phyloP scores from a whole-genome alignment of 352 stramenopile species.

The Aphanomyces cochlioides region DNA sequence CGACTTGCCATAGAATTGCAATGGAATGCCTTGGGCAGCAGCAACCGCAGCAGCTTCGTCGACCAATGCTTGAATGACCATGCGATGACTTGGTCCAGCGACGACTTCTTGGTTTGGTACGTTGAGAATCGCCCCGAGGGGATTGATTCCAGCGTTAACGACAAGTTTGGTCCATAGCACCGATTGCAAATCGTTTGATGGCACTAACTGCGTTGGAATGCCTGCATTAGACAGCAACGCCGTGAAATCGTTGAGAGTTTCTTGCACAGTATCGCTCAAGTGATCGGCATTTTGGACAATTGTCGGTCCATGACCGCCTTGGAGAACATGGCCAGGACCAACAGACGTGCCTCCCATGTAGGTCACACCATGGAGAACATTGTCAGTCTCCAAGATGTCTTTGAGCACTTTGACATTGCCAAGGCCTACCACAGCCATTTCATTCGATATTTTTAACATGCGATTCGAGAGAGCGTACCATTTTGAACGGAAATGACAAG shows the following conservation, averaged over 20 bases:
- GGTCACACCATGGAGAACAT: conserved; percentile 59
- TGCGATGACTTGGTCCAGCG: conserved; percentile 42
- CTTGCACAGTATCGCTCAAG: conserved; percentile 15
- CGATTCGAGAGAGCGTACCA: conserved; percentile 1
- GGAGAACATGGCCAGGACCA: conserved; percentile 43
- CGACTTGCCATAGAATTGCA: conserved; percentile 44
- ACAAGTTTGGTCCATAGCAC: conserved; percentile 77
- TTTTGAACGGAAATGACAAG: conserved; percentile 68
- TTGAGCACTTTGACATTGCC: conserved; percentile 46
- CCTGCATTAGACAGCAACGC: conserved; percentile 34
- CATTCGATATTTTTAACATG: neutral
- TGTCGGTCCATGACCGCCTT: conserved; percentile 45
- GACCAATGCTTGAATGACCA: conserved; percentile 52
- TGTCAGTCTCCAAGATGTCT: conserved; percentile 33
- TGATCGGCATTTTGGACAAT: conserved; percentile 53
- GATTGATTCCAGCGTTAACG: conserved; percentile 78
- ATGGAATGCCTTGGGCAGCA: conserved; percentile 40
- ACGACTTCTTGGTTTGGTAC: conserved; percentile 45
- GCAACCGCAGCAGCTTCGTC: conserved; percentile 54
- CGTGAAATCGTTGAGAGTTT: neutral
- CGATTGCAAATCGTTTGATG: conserved; percentile 44
- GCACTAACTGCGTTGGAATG: conserved; percentile 40
- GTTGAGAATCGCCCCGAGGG: conserved; percentile 59
- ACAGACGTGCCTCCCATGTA: conserved; percentile 52
- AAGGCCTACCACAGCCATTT: conserved; percentile 16